These are phyloP conservation scores for Cryptosporidium ubiquitum DNA, from an alignment of 169 alveolate species.

Conservation along the genomic window DNA sequence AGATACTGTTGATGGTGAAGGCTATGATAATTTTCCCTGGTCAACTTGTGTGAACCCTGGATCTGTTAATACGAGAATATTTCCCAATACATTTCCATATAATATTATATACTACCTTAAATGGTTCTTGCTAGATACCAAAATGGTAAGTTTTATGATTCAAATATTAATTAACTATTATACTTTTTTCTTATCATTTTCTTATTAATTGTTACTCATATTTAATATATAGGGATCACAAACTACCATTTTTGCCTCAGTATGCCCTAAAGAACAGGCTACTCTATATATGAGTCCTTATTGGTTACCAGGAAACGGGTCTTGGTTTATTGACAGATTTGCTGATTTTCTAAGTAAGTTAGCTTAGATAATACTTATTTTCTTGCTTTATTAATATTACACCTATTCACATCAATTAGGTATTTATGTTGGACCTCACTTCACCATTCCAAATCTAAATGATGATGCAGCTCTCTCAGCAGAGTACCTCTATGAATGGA, in stretches of 20 bases:
- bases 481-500: conserved; percentile 67
- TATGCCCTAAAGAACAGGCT: conserved; percentile 60
- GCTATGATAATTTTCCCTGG: conserved; percentile 30
- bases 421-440: conserved; percentile 51
- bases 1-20: neutral
- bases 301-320: conserved; percentile 71
- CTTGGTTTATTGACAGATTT: conserved; percentile 38
- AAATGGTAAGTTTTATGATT: neutral
- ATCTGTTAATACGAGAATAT: conserved; percentile 43
- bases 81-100: conserved; percentile 27
- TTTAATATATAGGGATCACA: conserved; percentile 27
- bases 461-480: conserved; percentile 71
- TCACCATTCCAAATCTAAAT: conserved; percentile 29
- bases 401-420: neutral
- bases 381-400: neutral
- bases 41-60: conserved; percentile 74
- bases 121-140: conserved; percentile 30
- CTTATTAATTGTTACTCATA: neutral
- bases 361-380: neutral
- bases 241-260: conserved; percentile 62
- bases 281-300: conserved; percentile 65
- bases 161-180: neutral
- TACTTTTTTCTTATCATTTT: neutral
- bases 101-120: conserved; percentile 1
- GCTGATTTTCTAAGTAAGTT: conserved; percentile 66